These are phyloP conservation scores for Rhytidhysteron rufulum DNA, from an alignment of 2,329 filamentous ascomycete species.

Conservation along the genomic window DNA sequence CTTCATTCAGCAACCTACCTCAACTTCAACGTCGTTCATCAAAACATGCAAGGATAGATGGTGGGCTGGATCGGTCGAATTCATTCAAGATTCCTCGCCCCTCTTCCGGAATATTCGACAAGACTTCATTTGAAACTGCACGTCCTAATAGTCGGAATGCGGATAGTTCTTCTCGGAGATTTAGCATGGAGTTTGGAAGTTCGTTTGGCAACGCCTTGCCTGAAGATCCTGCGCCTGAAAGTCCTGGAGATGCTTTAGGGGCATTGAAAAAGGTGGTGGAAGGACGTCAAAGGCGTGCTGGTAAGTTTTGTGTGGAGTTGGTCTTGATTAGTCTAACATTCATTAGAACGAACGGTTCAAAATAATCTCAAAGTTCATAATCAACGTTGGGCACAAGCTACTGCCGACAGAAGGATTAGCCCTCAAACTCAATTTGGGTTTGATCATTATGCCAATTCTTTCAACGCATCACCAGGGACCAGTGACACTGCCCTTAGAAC, in stretches of 20 bases:
- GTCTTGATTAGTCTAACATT: conserved; percentile 10
- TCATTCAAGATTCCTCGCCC: conserved; percentile 31
- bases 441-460: conserved; percentile 36
- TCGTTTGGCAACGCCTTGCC: conserved; percentile 18
- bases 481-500: conserved; percentile 48
- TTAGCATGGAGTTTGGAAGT: conserved; percentile 30
- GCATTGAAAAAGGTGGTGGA: conserved; percentile 40
- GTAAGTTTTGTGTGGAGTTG: conserved; percentile 16
- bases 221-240: conserved; percentile 22
- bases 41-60: conserved; percentile 34
- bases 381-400: conserved; percentile 43
- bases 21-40: conserved; percentile 23
- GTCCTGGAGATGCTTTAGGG: conserved; percentile 36
- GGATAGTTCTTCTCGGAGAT: conserved; percentile 24
- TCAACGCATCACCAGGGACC: conserved; percentile 44
- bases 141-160: conserved; percentile 17
- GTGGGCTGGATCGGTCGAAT: conserved; percentile 22
- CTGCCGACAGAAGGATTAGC: conserved; percentile 28
- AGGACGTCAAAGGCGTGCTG: conserved; percentile 30
- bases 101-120: conserved; percentile 25
- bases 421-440: conserved; percentile 17
- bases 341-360: conserved; percentile 27
- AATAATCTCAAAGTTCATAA: conserved; percentile 41
- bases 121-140: conserved; percentile 26
- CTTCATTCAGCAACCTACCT: conserved; percentile 29